Conservation (phyloP, 805 yeast species). For the Hanseniaspora singularis region DNA sequence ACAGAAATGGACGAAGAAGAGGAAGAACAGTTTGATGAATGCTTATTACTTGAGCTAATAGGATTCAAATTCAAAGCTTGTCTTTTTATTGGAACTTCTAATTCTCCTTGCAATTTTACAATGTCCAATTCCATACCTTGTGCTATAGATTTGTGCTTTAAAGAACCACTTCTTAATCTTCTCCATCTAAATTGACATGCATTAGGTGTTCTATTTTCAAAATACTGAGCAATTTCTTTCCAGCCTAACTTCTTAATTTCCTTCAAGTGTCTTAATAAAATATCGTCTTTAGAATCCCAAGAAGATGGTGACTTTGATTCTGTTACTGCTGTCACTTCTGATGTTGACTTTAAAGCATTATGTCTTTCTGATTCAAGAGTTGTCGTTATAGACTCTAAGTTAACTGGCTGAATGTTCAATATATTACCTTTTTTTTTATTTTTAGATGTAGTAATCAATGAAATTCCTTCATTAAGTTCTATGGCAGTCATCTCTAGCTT, state of each 20-base stretch:
- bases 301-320: slow-evolving; percentile 38
- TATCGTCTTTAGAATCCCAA: slow-evolving; percentile 73
- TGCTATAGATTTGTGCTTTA: slow-evolving; percentile 29
- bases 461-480: too few relatives aligned
- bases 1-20: too few relatives aligned
- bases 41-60: too few relatives aligned
- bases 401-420: too few relatives aligned
- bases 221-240: slow-evolving; percentile 75
- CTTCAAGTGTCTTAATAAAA: slow-evolving; percentile 58
- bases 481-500: too few relatives aligned
- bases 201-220: slow-evolving; percentile 70
- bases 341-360: neutral
- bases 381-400: too few relatives aligned
- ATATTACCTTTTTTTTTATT: too few relatives aligned
- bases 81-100: slow-evolving; percentile 8
- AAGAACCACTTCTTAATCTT: slow-evolving; percentile 40
- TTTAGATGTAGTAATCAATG: too few relatives aligned
- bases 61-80: too few relatives aligned
- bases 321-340: neutral
- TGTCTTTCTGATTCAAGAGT: neutral
- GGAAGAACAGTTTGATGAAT: neutral
- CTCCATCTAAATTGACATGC: slow-evolving; percentile 89
- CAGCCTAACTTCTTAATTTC: slow-evolving; percentile 78
- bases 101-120: slow-evolving; percentile 7
- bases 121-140: slow-evolving; percentile 14